These are phyloP conservation scores for Leccinum boreale DNA, from an alignment of 768 basidiomycete species.

Conservation along the genomic window DNA sequence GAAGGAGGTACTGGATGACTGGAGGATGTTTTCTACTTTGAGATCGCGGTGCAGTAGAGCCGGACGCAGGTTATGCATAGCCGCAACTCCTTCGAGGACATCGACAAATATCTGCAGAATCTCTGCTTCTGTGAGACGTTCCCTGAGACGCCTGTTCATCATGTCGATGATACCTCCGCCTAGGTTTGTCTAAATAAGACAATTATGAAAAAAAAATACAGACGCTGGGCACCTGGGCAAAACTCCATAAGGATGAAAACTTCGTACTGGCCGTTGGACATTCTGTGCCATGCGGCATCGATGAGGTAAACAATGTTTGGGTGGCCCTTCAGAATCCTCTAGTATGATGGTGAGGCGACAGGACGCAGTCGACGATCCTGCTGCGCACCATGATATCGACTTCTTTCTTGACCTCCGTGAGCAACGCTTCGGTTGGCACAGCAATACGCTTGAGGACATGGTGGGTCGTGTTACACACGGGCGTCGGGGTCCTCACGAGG, in stretches of 20 bases:
- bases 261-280: slow-evolving; percentile 83
- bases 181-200: slow-evolving; percentile 28
- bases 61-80: slow-evolving; percentile 91
- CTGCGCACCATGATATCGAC: slow-evolving; percentile 93
- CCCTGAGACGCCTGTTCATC: slow-evolving; percentile 95
- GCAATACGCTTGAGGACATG: slow-evolving; percentile 98
- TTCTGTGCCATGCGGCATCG: slow-evolving; percentile 87
- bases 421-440: slow-evolving; percentile 83
- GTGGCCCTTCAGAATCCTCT: slow-evolving; percentile 90
- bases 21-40: slow-evolving; percentile 98
- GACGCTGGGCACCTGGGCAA: slow-evolving; percentile 64
- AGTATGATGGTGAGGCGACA: slow-evolving; percentile 29
- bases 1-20: slow-evolving; percentile 77
- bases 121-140: slow-evolving; percentile 92
- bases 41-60: slow-evolving; percentile 94
- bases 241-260: slow-evolving; percentile 99
- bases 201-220: neutral
- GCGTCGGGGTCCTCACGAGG: slow-evolving; percentile 80
- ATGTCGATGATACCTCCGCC: slow-evolving; percentile 99
- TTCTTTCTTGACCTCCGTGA: slow-evolving; percentile 93
- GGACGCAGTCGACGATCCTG: slow-evolving; percentile 8
- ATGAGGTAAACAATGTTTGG: slow-evolving; percentile 95
- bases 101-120: slow-evolving; percentile 98
- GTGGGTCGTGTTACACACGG: slow-evolving; percentile 87
- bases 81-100: slow-evolving; percentile 94